Evolutionary conservation across 2,329 filamentous ascomycete species (phyloP).

Genomic region (Coniosporium tulheliwenetii): DNA sequence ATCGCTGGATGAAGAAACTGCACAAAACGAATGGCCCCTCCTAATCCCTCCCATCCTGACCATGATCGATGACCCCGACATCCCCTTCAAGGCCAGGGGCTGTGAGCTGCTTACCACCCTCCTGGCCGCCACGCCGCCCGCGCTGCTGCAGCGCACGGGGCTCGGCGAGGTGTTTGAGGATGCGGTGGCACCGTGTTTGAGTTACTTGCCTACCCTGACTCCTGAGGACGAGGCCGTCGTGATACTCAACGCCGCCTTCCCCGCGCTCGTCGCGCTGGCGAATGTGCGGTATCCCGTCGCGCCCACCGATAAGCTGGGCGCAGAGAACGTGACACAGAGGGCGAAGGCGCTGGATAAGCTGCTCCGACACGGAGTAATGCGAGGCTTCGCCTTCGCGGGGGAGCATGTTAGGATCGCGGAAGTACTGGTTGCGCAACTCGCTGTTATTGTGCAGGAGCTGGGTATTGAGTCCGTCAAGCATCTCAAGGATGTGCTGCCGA

Average conservation of each 20-base stretch:
- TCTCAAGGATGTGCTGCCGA: slow-evolving; percentile 51
- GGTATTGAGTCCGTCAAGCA: slow-evolving; percentile 51
- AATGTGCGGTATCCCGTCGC: slow-evolving; percentile 22
- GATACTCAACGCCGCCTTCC: slow-evolving; percentile 51
- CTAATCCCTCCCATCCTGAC: slow-evolving; percentile 55
- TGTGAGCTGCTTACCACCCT: slow-evolving; percentile 40
- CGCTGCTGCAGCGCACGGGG: slow-evolving; percentile 44
- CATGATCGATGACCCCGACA: slow-evolving; percentile 48
- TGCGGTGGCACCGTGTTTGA: slow-evolving; percentile 54
- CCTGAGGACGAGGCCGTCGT: slow-evolving; percentile 52
- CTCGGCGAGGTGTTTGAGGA: slow-evolving; percentile 54
- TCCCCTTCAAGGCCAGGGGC: slow-evolving; percentile 37
- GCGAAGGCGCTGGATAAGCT: slow-evolving; percentile 27
- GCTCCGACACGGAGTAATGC: slow-evolving; percentile 25
- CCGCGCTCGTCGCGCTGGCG: slow-evolving; percentile 45
- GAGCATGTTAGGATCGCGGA: slow-evolving; percentile 42
- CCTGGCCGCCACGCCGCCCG: slow-evolving; percentile 35
- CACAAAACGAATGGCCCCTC: slow-evolving; percentile 48
- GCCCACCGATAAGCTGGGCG: slow-evolving; percentile 5
- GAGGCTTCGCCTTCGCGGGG: slow-evolving; percentile 37
- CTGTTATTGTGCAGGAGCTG: slow-evolving; percentile 36
- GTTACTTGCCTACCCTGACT: slow-evolving; percentile 62
- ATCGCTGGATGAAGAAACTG: slow-evolving; percentile 30
- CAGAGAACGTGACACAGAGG: slow-evolving; percentile 14
- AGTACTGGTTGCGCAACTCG: slow-evolving; percentile 37